These are phyloP conservation scores for Vanrija pseudolonga DNA, from an alignment of 1,284 basidiomycete species.

Conservation along the genomic window DNA sequence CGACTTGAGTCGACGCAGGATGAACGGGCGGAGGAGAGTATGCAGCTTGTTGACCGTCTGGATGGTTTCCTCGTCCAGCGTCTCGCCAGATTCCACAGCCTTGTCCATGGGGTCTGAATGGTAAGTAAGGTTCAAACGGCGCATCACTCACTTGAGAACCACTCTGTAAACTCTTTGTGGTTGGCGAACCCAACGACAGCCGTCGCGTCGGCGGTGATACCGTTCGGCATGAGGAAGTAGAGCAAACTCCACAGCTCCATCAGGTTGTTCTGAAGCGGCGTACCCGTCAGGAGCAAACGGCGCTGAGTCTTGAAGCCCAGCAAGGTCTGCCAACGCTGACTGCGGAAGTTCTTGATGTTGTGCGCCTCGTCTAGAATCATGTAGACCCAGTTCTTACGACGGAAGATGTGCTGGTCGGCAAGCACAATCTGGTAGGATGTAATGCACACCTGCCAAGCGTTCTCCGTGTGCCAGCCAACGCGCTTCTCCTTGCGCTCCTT, in stretches of 20 bases:
- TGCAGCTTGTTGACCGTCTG: constrained; percentile 87
- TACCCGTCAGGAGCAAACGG: constrained; percentile 83
- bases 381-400: constrained; percentile 93
- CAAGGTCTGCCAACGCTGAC: constrained; percentile 90
- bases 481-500: constrained; percentile 91
- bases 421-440: constrained; percentile 92
- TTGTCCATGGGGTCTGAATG: constrained; percentile 79
- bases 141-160: constrained; percentile 80
- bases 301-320: constrained; percentile 91
- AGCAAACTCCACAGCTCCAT: constrained; percentile 93
- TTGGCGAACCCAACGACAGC: constrained; percentile 79
- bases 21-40: constrained; percentile 85
- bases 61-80: constrained; percentile 76
- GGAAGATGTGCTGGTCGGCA: constrained; percentile 89
- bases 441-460: constrained; percentile 92
- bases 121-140: neutral
- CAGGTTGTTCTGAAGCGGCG: constrained; percentile 91
- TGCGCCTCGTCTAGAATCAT: constrained; percentile 96
- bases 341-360: constrained; percentile 98
- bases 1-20: constrained; percentile 87
- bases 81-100: constrained; percentile 81
- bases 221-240: constrained; percentile 90
- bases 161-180: constrained; percentile 89
- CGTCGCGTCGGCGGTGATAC: constrained; percentile 49
- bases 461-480: constrained; percentile 88